phyloP scores from a whole-genome alignment of 257 asterid species.

The Linderniella brevidens region DNA sequence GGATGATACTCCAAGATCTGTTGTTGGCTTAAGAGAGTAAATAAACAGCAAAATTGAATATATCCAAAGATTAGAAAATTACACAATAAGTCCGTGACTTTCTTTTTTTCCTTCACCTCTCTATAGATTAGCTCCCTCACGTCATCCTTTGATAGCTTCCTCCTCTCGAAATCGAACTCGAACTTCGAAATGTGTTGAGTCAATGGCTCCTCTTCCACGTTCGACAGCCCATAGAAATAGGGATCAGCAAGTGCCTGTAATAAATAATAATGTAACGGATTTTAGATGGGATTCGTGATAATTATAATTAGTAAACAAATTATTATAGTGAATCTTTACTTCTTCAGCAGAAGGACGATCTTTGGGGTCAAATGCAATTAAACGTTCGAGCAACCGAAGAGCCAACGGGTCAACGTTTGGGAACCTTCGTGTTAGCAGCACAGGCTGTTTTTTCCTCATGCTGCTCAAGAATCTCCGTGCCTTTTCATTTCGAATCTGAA shows the following conservation, averaged over 20 bases:
- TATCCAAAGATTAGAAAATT: slow-evolving; percentile 11
- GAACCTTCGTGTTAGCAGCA: slow-evolving; percentile 54
- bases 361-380: slow-evolving; percentile 86
- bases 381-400: slow-evolving; percentile 62
- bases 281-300: slow-evolving; percentile 8
- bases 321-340: slow-evolving; percentile 20
- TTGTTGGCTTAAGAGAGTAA: slow-evolving; percentile 24
- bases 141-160: slow-evolving; percentile 54
- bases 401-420: slow-evolving; percentile 80
- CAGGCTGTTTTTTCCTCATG: slow-evolving; percentile 62
- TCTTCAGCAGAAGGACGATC: slow-evolving; percentile 90
- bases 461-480: slow-evolving; percentile 78
- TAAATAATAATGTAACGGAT: slow-evolving; percentile 7
- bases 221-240: slow-evolving; percentile 60
- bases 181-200: slow-evolving; percentile 70
- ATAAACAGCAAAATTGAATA: slow-evolving; percentile 16
- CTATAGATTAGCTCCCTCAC: slow-evolving; percentile 78
- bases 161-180: slow-evolving; percentile 87
- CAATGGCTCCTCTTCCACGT: slow-evolving; percentile 81
- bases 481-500: slow-evolving; percentile 29
- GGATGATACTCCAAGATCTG: slow-evolving; percentile 99
- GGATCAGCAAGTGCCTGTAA: slow-evolving; percentile 82
- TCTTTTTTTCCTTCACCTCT: slow-evolving; percentile 39
- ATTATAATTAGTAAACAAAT: not conserved
- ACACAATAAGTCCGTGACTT: slow-evolving; percentile 1